Percentiles rank a stretch among this genome's conserved stretches.
These are phyloP conservation scores for Boletus holoroseus DNA, from an alignment of 1,284 basidiomycete species.

Conservation along the genomic window DNA sequence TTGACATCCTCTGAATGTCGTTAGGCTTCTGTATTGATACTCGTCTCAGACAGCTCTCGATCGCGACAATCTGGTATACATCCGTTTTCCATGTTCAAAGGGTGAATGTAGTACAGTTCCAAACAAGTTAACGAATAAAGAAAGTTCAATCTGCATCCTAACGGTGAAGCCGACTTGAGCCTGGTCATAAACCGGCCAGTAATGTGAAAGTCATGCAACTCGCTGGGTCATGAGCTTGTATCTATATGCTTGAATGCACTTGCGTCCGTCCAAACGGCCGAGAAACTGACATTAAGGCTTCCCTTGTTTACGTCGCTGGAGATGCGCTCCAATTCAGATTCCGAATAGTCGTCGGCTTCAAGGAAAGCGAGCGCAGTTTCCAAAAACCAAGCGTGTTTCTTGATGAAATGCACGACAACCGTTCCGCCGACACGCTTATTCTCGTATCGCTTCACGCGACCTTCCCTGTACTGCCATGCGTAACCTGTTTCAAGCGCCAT, in stretches of 20 bases:
- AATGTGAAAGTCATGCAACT: background rate
- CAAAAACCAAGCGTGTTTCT: constrained; percentile 93
- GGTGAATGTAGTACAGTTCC: constrained; percentile 10
- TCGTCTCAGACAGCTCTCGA: background rate
- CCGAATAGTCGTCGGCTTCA: constrained; percentile 62
- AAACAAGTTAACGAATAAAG: constrained; percentile 24
- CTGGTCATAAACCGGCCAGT: background rate
- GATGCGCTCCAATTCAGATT: constrained; percentile 27
- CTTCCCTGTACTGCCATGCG: constrained; percentile 70
- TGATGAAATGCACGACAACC: constrained; percentile 93
- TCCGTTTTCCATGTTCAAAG: constrained; percentile 3
- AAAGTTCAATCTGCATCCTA: background rate
- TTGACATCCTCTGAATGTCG: background rate
- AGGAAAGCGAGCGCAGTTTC: constrained; percentile 88
- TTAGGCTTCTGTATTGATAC: background rate
- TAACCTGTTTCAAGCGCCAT: constrained; percentile 50
- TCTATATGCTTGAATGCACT: constrained; percentile 19
- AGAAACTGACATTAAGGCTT: constrained; percentile 19
- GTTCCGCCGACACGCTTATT: constrained; percentile 81
- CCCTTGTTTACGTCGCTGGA: constrained; percentile 7
- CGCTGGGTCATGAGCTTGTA: constrained; percentile 5
- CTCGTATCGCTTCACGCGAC: constrained; percentile 61
- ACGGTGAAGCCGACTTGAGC: background rate
- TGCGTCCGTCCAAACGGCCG: constrained; percentile 31
- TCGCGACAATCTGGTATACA: constrained; percentile 4